Conservation (phyloP, 192 early-diverging fungal genomes). For the Oehlia diaphana region DNA sequence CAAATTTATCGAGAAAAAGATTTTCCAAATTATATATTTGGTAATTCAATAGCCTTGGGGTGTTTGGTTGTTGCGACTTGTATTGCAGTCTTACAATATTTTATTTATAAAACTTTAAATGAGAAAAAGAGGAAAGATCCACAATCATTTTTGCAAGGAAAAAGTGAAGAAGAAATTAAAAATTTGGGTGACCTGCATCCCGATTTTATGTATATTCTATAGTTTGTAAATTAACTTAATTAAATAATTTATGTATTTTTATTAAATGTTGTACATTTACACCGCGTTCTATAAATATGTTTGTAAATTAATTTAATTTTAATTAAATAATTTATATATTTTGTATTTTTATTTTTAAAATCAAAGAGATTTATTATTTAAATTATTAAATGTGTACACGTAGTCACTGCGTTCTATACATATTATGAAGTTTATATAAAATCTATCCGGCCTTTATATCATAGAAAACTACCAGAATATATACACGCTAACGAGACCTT, state of each 20-base stretch:
- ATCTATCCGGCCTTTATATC: too few species aligned
- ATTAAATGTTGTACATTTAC: neutral
- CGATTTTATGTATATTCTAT: neutral
- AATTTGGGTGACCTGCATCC: neutral
- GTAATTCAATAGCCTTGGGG: slow-evolving; percentile 48
- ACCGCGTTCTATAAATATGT: neutral
- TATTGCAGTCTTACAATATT: neutral
- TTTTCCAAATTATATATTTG: slow-evolving; percentile 50
- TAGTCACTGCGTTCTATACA: neutral
- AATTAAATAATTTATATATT: too few species aligned
- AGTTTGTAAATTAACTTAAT: neutral
- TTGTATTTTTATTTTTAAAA: neutral
- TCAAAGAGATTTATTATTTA: neutral
- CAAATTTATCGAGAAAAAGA: slow-evolving; percentile 71
- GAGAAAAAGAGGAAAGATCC: too few species aligned
- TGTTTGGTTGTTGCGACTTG: slow-evolving; percentile 48
- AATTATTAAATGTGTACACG: neutral
- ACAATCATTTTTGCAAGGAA: too few species aligned
- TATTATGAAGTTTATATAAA: too few species aligned
- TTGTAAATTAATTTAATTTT: too few species aligned
- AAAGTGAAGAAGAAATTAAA: neutral
- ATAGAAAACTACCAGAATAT: too few species aligned
- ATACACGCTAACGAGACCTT: too few species aligned
- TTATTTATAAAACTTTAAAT: too few species aligned
- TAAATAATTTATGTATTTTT: neutral